These are phyloP conservation scores for Sorghum bicolor DNA, from an alignment of 176 grass and related monocot species.

Conservation along the genomic window Sorghum_bicolor_NCBIv3 NC_012872.2:5481501-5482000, in stretches of 20 bases:
- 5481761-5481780: constrained; percentile 75
- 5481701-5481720: constrained; percentile 39
- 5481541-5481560: constrained; percentile 73
- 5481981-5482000: constrained; percentile 45
- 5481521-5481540: constrained; percentile 59
- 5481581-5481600: constrained; percentile 84
- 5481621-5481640: constrained; percentile 49
- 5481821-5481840: constrained; percentile 98
- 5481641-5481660: background rate
- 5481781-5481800: constrained; percentile 84
- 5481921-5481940: constrained; percentile 88
- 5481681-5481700: background rate
- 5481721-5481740: constrained; percentile 81
- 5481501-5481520: too few species aligned
- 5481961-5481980: constrained; percentile 69
- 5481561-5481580: constrained; percentile 74
- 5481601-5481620: constrained; percentile 93
- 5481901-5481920: constrained; percentile 49
- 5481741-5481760: constrained; percentile 56
- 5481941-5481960: constrained; percentile 74
- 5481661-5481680: background rate
- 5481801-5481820: constrained; percentile 82
- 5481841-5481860: constrained; percentile 56
- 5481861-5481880: constrained; percentile 37
- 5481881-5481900: constrained; percentile 87